Percentiles rank a stretch among this genome's conserved stretches.
phyloP scores from a whole-genome alignment of 495 filamentous ascomycete species.

The Neurospora sp. region DNA sequence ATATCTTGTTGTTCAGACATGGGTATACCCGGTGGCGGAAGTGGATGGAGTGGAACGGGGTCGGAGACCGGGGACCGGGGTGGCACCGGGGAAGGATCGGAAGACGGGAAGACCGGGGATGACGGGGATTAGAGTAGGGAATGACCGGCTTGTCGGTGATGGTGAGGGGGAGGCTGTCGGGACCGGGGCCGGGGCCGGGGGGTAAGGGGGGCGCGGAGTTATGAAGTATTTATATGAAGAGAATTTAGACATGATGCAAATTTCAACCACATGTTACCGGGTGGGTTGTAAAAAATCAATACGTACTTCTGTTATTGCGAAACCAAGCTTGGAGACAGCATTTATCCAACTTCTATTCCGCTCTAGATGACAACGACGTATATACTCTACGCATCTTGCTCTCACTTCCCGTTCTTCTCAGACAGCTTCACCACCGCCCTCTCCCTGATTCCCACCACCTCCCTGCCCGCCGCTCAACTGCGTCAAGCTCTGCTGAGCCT shows the following conservation, averaged over 20 bases:
- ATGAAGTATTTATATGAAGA: too few relatives aligned
- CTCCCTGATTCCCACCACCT: background rate
- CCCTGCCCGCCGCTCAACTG: background rate
- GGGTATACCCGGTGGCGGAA: background rate
- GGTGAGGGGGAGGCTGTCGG: too few relatives aligned
- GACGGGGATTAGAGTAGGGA: background rate
- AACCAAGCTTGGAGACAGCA: background rate
- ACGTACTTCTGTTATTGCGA: too few relatives aligned
- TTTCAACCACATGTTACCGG: too few relatives aligned
- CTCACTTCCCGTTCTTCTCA: background rate
- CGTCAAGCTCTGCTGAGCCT: slow-evolving; percentile 23
- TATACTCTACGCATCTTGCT: background rate
- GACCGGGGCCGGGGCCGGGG: background rate
- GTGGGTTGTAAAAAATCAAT: too few relatives aligned
- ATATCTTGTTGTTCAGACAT: background rate
- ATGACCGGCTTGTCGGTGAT: background rate
- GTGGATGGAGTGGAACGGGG: background rate
- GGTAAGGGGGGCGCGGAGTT: background rate
- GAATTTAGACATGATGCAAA: too few relatives aligned
- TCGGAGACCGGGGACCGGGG: background rate
- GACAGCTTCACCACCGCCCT: background rate
- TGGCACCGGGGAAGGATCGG: background rate
- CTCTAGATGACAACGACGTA: background rate
- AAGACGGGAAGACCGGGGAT: background rate
- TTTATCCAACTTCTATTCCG: background rate